Conservation (phyloP, 2,329 filamentous ascomycete genomes). For the Nemania abortiva region DNA sequence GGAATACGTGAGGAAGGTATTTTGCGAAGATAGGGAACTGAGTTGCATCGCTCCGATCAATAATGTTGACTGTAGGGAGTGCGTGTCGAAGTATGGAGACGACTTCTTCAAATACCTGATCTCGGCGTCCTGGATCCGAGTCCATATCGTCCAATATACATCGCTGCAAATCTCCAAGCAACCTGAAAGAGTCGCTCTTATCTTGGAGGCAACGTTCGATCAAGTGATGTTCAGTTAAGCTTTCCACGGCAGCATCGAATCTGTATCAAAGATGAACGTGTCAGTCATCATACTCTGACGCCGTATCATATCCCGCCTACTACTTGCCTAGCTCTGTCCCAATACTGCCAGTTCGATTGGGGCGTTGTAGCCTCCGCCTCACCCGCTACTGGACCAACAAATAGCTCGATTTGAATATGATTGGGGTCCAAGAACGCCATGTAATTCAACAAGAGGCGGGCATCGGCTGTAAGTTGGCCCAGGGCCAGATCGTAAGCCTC, state of each 20-base stretch:
- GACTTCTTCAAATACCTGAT: background rate
- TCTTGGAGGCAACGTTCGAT: background rate
- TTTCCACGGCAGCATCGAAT: background rate
- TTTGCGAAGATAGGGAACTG: background rate
- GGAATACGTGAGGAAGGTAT: background rate
- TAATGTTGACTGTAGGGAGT: background rate
- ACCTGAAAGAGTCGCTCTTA: background rate
- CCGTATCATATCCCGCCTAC: background rate
- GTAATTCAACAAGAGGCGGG: background rate
- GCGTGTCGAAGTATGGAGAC: background rate
- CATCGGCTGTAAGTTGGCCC: background rate
- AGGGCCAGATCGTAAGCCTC: background rate
- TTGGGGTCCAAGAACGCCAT: background rate
- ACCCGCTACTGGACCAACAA: background rate
- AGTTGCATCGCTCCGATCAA: background rate
- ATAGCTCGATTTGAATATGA: background rate
- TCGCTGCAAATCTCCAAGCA: background rate
- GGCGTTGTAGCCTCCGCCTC: background rate
- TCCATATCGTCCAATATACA: background rate
- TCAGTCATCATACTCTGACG: background rate
- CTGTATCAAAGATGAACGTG: background rate
- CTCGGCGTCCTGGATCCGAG: background rate
- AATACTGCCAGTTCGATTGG: background rate
- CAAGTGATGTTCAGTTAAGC: background rate
- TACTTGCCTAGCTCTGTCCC: background rate